A percentile compares a stretch with the other conserved stretches of the same genome.
phyloP scores from a whole-genome alignment of 331 rosid genomes.

The Erythrophleum ivorense region DNA sequence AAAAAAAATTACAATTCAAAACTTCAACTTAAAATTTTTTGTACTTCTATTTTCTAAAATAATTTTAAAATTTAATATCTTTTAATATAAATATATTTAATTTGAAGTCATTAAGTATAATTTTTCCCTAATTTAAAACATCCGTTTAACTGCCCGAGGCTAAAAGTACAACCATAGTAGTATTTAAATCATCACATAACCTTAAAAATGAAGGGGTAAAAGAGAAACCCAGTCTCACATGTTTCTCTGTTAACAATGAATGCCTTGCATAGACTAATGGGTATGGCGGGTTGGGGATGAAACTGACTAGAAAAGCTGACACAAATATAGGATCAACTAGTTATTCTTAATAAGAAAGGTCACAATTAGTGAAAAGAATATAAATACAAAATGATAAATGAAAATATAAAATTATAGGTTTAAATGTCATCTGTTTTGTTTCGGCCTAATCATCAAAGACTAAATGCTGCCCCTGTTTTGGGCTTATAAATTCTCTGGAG shows the following conservation, averaged over 20 bases:
- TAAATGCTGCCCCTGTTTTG: constrained; percentile 43
- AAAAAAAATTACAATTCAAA: too few species aligned
- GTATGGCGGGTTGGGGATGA: neutral
- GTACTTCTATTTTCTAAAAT: too few species aligned
- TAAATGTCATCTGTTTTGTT: constrained; percentile 6
- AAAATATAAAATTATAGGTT: constrained; percentile 20
- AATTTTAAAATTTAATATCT: too few species aligned
- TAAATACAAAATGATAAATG: constrained; percentile 13
- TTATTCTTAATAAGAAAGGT: neutral
- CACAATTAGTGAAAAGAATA: constrained; percentile 1
- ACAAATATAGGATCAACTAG: neutral
- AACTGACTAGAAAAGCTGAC: neutral
- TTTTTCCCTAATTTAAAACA: too few species aligned
- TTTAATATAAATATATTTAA: too few species aligned
- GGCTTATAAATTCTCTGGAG: constrained; percentile 67
- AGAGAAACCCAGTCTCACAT: neutral
- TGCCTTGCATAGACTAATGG: neutral
- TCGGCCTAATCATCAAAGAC: constrained; percentile 45
- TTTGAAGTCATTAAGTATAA: too few species aligned
- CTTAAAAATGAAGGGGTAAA: too few species aligned
- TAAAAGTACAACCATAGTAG: too few species aligned
- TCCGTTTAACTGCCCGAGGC: neutral
- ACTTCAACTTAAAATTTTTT: too few species aligned
- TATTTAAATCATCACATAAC: neutral
- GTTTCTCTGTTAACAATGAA: neutral